Evolutionary conservation across 78 protist genomes (phyloP), one percentile per base, ranked within the genome.

Genomic region (Anaeramoeba flamelloides): DNA sequence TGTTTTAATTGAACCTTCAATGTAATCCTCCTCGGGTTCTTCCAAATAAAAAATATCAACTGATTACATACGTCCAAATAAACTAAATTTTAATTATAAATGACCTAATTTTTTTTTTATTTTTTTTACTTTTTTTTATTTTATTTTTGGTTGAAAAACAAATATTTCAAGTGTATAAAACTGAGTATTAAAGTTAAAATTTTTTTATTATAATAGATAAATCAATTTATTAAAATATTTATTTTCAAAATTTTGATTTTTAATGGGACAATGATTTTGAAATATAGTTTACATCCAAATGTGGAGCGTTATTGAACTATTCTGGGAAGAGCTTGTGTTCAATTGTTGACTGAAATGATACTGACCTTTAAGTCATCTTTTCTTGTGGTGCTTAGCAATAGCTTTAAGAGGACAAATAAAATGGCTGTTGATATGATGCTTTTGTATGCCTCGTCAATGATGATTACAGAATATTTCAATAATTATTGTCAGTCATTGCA

Each of bases 401-500:
- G 81, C 84, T 89, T 89, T 53, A 89, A 74, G 30, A 89, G 65
- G 0, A 96, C 98, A 80, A 98, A 90, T 30, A 98, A 84, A 8
- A 98, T 85, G 85, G 96, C 99, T 0, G 99, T 98, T 26, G 94
- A 31, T 2, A 97, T 84, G 1, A 99, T 97, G n/a, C 99, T 83
- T 87, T 98, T 99, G 89, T 98, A 99, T 2, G 99, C 99, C 83
- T 98, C 99, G 85, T 98, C 99, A 36, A 98, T 86, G 1, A 98
- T 87, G 30, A 98, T 84, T 38, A 87, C 37, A 1, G 89, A 76
- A 79, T 94, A 89, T 1, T 74, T 37, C 0, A 80, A 39, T 39
- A 39, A 34, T 33, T 38, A 34, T 84, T 80, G 69, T 87, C 89
- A 2, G 36, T 0, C 22, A 85, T 38, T 38, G 77, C 65, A 78